Percentiles rank a stretch among this genome's conserved stretches.
These are phyloP conservation scores for Bruguiera gymnorhiza DNA, from an alignment of 345 rosid species.

Conservation along the genomic window DNA sequence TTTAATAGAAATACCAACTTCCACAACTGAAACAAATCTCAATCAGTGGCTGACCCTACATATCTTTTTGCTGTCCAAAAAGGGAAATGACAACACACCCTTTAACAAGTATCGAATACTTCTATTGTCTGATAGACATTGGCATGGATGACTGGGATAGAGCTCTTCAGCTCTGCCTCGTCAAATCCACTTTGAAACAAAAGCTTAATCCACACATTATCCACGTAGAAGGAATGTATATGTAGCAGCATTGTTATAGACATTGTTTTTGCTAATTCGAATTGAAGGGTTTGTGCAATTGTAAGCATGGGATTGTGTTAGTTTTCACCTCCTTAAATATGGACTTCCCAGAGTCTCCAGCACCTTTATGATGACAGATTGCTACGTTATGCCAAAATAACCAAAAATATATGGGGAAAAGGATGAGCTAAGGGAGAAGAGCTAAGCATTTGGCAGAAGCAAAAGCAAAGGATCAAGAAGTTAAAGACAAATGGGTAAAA, in stretches of 20 bases:
- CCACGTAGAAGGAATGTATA: conserved; percentile 8
- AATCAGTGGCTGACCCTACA: conserved; percentile 23
- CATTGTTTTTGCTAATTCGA: too few relatives aligned
- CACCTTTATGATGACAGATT: conserved; percentile 49
- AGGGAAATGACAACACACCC: conserved; percentile 77
- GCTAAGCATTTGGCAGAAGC: background rate
- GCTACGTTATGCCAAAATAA: conserved; percentile 4
- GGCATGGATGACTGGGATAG: conserved; percentile 87
- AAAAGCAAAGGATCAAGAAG: background rate
- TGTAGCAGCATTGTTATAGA: background rate
- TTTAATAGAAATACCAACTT: conserved; percentile 12
- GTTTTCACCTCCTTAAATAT: conserved; percentile 89
- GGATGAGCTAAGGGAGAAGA: conserved; percentile 3
- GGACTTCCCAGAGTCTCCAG: conserved; percentile 97
- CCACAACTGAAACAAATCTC: background rate
- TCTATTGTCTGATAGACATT: conserved; percentile 96
- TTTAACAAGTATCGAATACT: conserved; percentile 70
- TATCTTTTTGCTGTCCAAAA: conserved; percentile 29
- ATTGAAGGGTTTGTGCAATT: background rate
- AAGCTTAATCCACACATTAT: conserved; percentile 73
- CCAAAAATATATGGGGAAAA: background rate
- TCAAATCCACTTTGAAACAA: conserved; percentile 96
- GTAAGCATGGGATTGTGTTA: conserved; percentile 4
- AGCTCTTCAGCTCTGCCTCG: conserved; percentile 80
- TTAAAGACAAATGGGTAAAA: background rate